Conservation (phyloP, 225 moss, liverwort and hornwort genomes). For the Physcomitrellopsis africana region DNA sequence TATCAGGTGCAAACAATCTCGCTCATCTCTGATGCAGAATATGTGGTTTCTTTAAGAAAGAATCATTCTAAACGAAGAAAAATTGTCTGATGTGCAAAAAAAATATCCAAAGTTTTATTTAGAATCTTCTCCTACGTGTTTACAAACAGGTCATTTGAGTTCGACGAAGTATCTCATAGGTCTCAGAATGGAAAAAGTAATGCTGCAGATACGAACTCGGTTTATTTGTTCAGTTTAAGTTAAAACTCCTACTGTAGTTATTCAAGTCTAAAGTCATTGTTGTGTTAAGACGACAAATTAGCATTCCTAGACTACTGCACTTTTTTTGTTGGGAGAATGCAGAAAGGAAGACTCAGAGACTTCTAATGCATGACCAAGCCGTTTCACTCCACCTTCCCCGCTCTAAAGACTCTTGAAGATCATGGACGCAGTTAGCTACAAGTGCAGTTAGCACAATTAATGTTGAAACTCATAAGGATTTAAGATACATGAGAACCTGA, state of each 20-base stretch:
- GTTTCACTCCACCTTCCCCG: background rate
- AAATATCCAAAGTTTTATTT: too few species aligned
- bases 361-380: conserved; percentile 11
- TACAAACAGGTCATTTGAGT: background rate
- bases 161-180: background rate
- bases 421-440: too few species aligned
- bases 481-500: conserved; percentile 20
- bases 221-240: background rate
- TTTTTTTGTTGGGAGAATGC: background rate
- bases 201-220: background rate
- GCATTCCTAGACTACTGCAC: background rate
- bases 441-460: conserved; percentile 21
- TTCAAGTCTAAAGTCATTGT: background rate
- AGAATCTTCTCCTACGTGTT: too few species aligned
- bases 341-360: conserved; percentile 15
- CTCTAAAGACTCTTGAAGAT: too few species aligned
- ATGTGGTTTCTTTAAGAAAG: too few species aligned
- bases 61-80: too few species aligned
- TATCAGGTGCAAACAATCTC: too few species aligned
- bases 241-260: conserved; percentile 29
- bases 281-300: background rate
- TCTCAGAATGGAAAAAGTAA: conserved; percentile 5
- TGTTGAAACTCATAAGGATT: background rate
- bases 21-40: too few species aligned
- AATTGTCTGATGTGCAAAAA: rapidly evolving